phyloP scores from a whole-genome alignment of 805 yeast genomes.

The Lipomyces chichibuensis region DNA sequence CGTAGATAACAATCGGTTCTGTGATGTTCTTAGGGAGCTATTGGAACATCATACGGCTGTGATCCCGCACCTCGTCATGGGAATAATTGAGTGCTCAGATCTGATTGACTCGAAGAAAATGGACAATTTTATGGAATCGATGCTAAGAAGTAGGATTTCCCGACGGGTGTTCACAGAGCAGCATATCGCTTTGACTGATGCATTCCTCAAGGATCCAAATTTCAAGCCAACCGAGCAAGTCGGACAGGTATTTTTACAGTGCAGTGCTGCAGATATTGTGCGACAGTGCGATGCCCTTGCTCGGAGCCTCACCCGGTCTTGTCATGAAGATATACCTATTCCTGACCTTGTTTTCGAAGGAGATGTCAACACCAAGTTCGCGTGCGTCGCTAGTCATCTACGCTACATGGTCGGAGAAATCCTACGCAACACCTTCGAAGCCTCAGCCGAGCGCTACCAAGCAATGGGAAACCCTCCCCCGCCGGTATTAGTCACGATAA shows the following conservation, averaged over 20 bases:
- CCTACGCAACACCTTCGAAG: conserved; percentile 80
- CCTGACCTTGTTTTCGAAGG: conserved; percentile 83
- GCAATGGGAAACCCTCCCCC: conserved; percentile 18
- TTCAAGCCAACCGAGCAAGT: conserved; percentile 48
- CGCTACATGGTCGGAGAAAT: conserved; percentile 87
- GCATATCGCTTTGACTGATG: conserved; percentile 76
- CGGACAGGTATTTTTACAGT: conserved; percentile 81
- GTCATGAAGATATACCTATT: conserved; percentile 60
- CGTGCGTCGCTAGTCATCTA: conserved; percentile 82
- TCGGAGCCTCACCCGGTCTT: conserved; percentile 52
- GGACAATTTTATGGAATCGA: conserved; percentile 73
- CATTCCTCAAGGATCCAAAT: conserved; percentile 55
- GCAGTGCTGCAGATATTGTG: conserved; percentile 72
- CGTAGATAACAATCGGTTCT: conserved; percentile 75
- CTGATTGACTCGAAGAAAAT: conserved; percentile 63
- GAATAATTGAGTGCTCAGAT: conserved; percentile 73
- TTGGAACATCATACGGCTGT: conserved; percentile 76
- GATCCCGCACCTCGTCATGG: conserved; percentile 89
- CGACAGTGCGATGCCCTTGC: conserved; percentile 58
- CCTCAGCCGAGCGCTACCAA: conserved; percentile 62
- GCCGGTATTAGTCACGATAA: conserved; percentile 76
- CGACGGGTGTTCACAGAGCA: conserved; percentile 90
- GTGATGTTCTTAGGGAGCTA: conserved; percentile 62
- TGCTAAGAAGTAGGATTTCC: conserved; percentile 76
- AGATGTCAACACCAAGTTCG: conserved; percentile 63